Evolutionary conservation across 768 basidiomycete genomes (phyloP).

Genomic region (Leccinum pellstonianum): DNA sequence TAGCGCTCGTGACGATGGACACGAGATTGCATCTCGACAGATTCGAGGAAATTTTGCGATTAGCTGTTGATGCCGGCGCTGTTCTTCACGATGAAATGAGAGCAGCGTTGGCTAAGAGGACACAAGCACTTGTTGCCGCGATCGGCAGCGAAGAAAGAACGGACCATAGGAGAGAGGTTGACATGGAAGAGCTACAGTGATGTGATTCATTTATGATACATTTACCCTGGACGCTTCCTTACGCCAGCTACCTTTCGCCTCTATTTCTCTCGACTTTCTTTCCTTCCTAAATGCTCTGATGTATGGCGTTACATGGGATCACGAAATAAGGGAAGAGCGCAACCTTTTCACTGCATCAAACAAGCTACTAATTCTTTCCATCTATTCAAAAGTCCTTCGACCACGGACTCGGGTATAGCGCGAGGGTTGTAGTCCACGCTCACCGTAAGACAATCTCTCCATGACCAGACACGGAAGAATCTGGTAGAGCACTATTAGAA

Average conservation of each 20-base stretch:
- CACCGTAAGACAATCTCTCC: slow-evolving; percentile 1
- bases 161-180: slow-evolving; percentile 33
- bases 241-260: slow-evolving; percentile 89
- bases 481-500: not conserved
- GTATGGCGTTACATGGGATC: slow-evolving; percentile 55
- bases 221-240: slow-evolving; percentile 32
- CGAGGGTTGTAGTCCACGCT: slow-evolving; percentile 4
- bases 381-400: not conserved
- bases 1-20: slow-evolving; percentile 91
- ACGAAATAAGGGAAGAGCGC: not conserved
- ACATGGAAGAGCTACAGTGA: slow-evolving; percentile 39
- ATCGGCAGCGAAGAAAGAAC: slow-evolving; percentile 50
- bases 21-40: slow-evolving; percentile 90
- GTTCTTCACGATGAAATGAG: slow-evolving; percentile 87
- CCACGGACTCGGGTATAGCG: not conserved
- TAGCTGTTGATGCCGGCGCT: slow-evolving; percentile 75
- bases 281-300: slow-evolving; percentile 90
- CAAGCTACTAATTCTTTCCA: not conserved
- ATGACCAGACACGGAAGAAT: slow-evolving; percentile 6
- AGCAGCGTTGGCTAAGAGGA: slow-evolving; percentile 59
- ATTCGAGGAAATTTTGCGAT: slow-evolving; percentile 82
- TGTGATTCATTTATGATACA: slow-evolving; percentile 9
- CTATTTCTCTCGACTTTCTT: slow-evolving; percentile 94
- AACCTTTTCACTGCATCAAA: not conserved
- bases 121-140: slow-evolving; percentile 58